Conservation (phyloP, 768 basidiomycete species). For the Termitomyces bulborhizus region DNA sequence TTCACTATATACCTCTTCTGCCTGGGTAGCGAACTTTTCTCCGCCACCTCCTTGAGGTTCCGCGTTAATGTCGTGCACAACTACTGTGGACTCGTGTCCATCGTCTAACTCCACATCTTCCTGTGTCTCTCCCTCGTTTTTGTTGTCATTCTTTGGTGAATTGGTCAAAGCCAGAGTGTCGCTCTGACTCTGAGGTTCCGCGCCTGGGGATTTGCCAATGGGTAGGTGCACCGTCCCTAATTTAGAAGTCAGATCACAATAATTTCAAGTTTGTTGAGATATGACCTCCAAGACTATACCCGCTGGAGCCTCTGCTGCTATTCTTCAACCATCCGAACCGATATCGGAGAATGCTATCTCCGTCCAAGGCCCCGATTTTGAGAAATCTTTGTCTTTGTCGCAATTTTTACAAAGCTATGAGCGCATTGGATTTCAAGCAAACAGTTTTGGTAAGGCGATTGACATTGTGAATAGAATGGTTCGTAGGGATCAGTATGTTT, state of each 20-base stretch:
- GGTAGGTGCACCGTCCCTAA: neutral
- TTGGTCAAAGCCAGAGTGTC: neutral
- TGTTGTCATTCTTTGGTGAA: neutral
- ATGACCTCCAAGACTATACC: conserved; percentile 34
- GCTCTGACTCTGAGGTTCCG: neutral
- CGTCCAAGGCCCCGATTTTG: conserved; percentile 87
- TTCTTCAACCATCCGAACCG: conserved; percentile 71
- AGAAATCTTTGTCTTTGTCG: conserved; percentile 56
- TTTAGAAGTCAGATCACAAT: conserved; percentile 9
- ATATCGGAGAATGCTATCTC: conserved; percentile 57
- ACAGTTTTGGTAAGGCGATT: conserved; percentile 82
- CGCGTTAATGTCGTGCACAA: neutral
- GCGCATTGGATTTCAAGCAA: conserved; percentile 97
- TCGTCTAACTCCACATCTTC: neutral
- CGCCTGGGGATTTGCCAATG: neutral
- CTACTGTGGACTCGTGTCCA: neutral
- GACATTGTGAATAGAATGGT: conserved; percentile 94
- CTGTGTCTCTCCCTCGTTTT: neutral
- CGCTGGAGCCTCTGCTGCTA: conserved; percentile 59
- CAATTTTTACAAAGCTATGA: conserved; percentile 75
- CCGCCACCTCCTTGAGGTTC: neutral
- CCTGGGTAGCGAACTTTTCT: neutral
- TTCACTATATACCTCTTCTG: neutral
- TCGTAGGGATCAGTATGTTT: conserved; percentile 7
- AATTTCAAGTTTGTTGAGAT: conserved; percentile 1